Base-by-base conservation (phyloP, 805 yeast species). In the Yarrowia hollandica region DNA sequence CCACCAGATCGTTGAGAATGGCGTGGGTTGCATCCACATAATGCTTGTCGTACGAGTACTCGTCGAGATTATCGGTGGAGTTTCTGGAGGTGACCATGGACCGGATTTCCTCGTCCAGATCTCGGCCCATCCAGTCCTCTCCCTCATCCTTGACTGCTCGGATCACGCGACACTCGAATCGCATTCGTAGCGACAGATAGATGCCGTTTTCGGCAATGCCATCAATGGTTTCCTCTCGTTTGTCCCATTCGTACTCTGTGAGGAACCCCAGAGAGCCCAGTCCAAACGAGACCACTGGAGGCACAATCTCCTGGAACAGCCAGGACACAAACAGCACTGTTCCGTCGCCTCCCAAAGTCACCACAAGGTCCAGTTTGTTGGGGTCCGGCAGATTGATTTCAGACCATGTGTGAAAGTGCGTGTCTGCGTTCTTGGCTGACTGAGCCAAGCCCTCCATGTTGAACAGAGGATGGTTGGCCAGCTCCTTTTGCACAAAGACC, bases 271-370 rank as follows among this genome's bases (percentile, higher is more conserved):
- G 75, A 0, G 96, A 88, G 0, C 99, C 99, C 65, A 94, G 75
- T 0, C 96, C 82, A 71, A 90, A 92, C 16, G 95, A 82, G 64
- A 94, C 77, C 1, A 92, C 88, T 0, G 99, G 99, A 0, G 99
- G 99, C 1, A 91, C 97, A 50, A 81, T 79, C 60, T 80, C 75
- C 72, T 88, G 95, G 72, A 94, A 94, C 37, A 90, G 75, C 60
- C 94, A 85, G 1, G 96, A 90, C 0, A 92, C 92, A 67, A 86
- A 86, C 9, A 92, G 75, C 48, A 92, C 96, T 0, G 99, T 94
- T 8, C 99, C 98, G 69, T 94, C 99, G 15, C 99, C 99, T 21
- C 99, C 99, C 8, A 94, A 76, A 82, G 88, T 82, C 18, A 85
- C 76, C 0, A 84, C 77, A 59, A 85, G 71, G 66, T 85, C 89